Base-by-base conservation (phyloP, 108 stramenopile genomes). In the Schizochytrium sp. region DNA sequence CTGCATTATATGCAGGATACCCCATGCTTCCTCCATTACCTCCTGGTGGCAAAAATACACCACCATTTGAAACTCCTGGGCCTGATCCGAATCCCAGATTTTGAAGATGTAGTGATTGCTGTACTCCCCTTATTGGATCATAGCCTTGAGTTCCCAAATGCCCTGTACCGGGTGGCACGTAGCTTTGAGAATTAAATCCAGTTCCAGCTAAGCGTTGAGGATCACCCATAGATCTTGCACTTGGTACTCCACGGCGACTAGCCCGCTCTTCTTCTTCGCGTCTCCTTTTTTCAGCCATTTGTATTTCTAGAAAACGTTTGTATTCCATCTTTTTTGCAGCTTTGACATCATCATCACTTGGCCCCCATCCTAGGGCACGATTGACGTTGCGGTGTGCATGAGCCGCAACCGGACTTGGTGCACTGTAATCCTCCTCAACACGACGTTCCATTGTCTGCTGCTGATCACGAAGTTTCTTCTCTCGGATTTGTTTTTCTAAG, bases 401-500 rank as follows among this genome's bases (percentile, higher is more conserved):
- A 15, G 64, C 15, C 5, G 15, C 64, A 7, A 69, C 15, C 28
- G 64, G 64, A 2, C 64, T 69, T 15, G 64, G 64, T 44, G 64
- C 64, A 44, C 64, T 3, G 44, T 69, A 69, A 15, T 69, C 64
- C 44, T 15, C 64, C 28, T 69, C 64, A 44, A 69, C 15, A 13
- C 64, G 7, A 7, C 42, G 40, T 69, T 69, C 64, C 10, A 69
- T 38, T 8, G 42, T 38, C 28, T 69, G 12, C 2, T 69, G 64
- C 28, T 69, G 64, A 38, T 69, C 64, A 44, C 76, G 76, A 17
- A 55, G 7, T 2, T 83, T 83, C 40, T 83, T 83, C 28, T 83
- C 76, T 1, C 53, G 50, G 55, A 83, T 83, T 28, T 83, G 76
- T 28, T 55, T 83, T 83, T 49, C 72, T 44, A 72, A 28, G 17